Base-by-base conservation (phyloP, 345 rosid genomes). In the Populus euphratica region DNA sequence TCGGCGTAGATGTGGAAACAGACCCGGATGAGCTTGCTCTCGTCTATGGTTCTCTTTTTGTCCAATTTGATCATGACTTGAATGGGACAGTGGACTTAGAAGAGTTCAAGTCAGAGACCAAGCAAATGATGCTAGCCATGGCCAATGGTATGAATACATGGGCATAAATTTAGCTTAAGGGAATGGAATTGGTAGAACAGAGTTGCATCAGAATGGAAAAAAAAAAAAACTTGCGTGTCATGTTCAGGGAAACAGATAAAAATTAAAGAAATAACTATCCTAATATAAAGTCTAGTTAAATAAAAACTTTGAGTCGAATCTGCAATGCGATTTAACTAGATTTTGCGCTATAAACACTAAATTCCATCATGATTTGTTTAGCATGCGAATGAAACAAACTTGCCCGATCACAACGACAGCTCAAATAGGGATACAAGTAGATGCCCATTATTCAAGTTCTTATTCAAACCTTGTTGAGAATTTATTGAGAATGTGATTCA, bases 401-500 rank as follows among this genome's bases (percentile, higher is more conserved):
- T 33, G 29, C 35, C 5, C 35, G 35, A 13, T 87, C 76, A 93
- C 62, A 96, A 77, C 83, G 92, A 96, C 77, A 86, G 81, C 76
- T 93, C 94, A 69, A 86, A 89, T 56, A 91, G 78, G 50, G 90
- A 85, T 66, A 84, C 90, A 59, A 96, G 79, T 17, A 90, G 86
- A 59, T 83, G 83, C 75, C 95, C 98, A 1, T 93, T 88, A 49
- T 86, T 82, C 79, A 92, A 85, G 64, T 92, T 96, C 54, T 93
- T 94, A 76, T 92, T 92, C 97, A 92, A 8, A 93, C 74, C 80
- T 90, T 94, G 54, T 72, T 68, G 43, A 87, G 86, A 72, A 89
- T 87, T 39, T 31, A 3, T 73, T 68, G 43, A 87, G 86, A 72
- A 89, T 87, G 36, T 31, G 4, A 31, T 31, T 4, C 33, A 3